phyloP scores from a whole-genome alignment of 2,329 filamentous ascomycete genomes.

The Fusarium proliferatum region DNA sequence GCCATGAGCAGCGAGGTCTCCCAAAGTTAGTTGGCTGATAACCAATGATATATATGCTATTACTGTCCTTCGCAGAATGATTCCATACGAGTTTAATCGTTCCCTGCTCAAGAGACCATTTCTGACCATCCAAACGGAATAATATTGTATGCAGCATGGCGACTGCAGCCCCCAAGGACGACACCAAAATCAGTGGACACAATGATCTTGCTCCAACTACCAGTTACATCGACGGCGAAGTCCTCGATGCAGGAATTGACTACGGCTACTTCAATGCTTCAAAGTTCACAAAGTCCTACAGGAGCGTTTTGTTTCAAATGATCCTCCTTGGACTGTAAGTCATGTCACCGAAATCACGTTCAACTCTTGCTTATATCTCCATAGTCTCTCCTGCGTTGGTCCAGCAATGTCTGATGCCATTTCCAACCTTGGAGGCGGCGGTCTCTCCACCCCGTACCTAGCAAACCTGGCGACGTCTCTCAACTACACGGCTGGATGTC shows the following conservation, averaged over 20 bases:
- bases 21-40: accelerated
- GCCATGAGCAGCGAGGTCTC: not conserved
- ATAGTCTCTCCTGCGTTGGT: not conserved
- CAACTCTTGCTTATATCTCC: too few species aligned
- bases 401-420: conserved; percentile 1
- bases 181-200: not conserved
- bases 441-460: not conserved
- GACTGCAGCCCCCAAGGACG: not conserved
- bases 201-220: not conserved
- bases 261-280: not conserved
- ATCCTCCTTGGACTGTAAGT: not conserved
- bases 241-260: not conserved
- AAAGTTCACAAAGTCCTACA: not conserved
- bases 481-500: not conserved
- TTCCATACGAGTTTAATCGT: accelerated
- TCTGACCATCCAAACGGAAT: too few species aligned
- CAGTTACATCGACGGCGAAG: not conserved
- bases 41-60: not conserved
- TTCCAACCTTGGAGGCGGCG: not conserved
- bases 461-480: not conserved
- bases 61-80: too few species aligned
- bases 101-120: accelerated
- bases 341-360: too few species aligned
- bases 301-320: conserved; percentile 1
- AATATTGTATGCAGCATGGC: not conserved